Conservation (phyloP, 352 stramenopile genomes). For the Globisporangium alternatum region DNA sequence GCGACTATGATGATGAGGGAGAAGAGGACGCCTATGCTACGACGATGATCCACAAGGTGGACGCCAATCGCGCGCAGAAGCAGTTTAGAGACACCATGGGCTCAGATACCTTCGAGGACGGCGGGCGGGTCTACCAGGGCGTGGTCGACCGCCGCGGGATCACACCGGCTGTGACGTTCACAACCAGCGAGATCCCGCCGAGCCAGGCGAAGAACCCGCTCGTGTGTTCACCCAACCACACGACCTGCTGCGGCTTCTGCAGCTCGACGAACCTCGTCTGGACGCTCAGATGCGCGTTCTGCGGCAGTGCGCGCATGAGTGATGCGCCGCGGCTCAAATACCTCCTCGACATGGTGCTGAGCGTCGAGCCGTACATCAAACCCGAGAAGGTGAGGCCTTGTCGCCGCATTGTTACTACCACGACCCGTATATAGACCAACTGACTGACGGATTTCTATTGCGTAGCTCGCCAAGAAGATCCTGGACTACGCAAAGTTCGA, state of each 20-base stretch:
- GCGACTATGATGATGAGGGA: constrained; percentile 3
- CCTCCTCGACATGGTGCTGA: constrained; percentile 75
- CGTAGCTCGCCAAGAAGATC: constrained; percentile 62
- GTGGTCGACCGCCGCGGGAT: constrained; percentile 55
- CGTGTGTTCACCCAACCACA: constrained; percentile 17
- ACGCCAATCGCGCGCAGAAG: constrained; percentile 17
- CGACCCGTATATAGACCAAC: not conserved
- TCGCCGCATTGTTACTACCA: not conserved
- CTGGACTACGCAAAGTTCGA: constrained; percentile 82
- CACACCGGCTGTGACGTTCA: constrained; percentile 65
- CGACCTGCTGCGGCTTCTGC: constrained; percentile 63
- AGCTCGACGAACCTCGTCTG: constrained; percentile 68
- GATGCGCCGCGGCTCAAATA: constrained; percentile 73
- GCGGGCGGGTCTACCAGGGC: constrained; percentile 37
- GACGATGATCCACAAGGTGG: constrained; percentile 16
- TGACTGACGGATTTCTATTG: not conserved
- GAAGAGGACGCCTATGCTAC: constrained; percentile 11
- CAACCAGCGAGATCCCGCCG: constrained; percentile 45
- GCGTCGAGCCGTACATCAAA: constrained; percentile 60
- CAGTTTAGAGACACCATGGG: constrained; percentile 27
- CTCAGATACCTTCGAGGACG: constrained; percentile 38
- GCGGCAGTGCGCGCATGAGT: constrained; percentile 64
- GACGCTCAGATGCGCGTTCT: constrained; percentile 68
- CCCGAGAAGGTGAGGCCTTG: constrained; percentile 37
- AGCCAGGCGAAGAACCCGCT: constrained; percentile 48